Evolutionary conservation across 2,329 filamentous ascomycete species (phyloP).

Genomic region (Penicillium sp.): DNA sequence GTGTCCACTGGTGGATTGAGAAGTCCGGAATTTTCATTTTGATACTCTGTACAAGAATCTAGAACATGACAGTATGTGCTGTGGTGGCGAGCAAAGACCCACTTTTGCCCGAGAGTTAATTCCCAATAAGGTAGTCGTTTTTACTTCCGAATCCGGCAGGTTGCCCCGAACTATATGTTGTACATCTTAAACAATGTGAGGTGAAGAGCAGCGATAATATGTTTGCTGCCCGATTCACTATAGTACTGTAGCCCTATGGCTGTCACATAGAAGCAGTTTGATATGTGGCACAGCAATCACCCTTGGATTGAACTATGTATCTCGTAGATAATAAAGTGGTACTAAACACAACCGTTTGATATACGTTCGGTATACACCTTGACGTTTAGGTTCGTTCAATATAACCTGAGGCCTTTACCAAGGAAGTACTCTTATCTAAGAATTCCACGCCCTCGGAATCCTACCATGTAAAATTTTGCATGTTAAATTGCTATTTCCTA

Average conservation of each 20-base stretch:
- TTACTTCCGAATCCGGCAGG: not conserved
- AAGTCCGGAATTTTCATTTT: not conserved
- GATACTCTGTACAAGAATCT: not conserved
- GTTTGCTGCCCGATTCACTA: not conserved
- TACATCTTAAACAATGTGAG: not conserved
- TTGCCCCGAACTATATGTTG: conserved; percentile 4
- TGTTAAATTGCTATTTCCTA: not conserved
- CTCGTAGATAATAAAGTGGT: not conserved
- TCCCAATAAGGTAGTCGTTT: not conserved
- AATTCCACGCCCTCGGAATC: not conserved
- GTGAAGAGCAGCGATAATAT: not conserved
- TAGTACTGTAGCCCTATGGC: not conserved
- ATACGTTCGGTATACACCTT: too few species aligned
- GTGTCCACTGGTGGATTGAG: not conserved
- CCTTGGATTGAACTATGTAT: not conserved
- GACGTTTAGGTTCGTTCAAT: not conserved
- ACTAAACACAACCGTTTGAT: too few species aligned
- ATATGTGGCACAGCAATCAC: not conserved
- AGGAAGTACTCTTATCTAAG: too few species aligned
- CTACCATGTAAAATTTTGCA: too few species aligned
- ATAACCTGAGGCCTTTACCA: not conserved
- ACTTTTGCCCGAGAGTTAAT: not conserved
- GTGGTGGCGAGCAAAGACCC: not conserved
- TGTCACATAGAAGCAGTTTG: not conserved
- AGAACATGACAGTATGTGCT: not conserved